These are phyloP conservation scores for Conoideocrella luteorostrata DNA, from an alignment of 2,329 filamentous ascomycete species.

Conservation along the genomic window DNA sequence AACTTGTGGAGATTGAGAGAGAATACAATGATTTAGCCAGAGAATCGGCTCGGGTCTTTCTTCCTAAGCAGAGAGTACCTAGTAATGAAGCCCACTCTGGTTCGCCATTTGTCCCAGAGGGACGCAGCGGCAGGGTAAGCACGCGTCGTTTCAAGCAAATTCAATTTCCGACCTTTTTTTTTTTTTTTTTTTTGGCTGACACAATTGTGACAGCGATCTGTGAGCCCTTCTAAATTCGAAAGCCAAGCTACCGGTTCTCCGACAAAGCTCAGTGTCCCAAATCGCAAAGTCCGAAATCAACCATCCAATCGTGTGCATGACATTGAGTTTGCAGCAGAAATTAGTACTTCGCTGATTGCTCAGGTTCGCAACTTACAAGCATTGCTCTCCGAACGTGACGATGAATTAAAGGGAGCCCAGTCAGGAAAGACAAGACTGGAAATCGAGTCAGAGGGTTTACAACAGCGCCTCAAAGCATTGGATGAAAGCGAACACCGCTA, in stretches of 20 bases:
- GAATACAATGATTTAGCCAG: conserved; percentile 92
- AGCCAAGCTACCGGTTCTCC: conserved; percentile 80
- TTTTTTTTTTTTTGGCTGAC: conserved; percentile 8
- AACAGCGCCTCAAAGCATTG: conserved; percentile 71
- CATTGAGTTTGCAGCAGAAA: conserved; percentile 97
- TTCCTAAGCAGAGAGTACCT: conserved; percentile 75
- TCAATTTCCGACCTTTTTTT: no score
- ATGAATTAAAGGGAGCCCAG: conserved; percentile 69
- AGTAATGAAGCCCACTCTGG: conserved; percentile 55
- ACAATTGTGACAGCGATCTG: conserved; percentile 47
- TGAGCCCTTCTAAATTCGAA: conserved; percentile 73
- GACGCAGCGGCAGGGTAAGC: conserved; percentile 47
- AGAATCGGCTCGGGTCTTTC: conserved; percentile 81
- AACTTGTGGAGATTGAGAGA: conserved; percentile 79
- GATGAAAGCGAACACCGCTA: conserved; percentile 94
- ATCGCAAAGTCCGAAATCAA: conserved; percentile 84
- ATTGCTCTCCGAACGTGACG: conserved; percentile 80
- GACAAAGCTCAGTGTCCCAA: conserved; percentile 81
- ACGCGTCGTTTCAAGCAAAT: background rate
- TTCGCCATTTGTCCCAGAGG: conserved; percentile 48
- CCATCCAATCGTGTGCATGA: conserved; percentile 84
- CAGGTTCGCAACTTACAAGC: conserved; percentile 88
- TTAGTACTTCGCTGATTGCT: conserved; percentile 88
- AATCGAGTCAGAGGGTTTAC: conserved; percentile 70
- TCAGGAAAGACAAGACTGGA: conserved; percentile 74